A percentile compares a stretch with the other conserved stretches of the same genome.
Evolutionary conservation across 2,329 filamentous ascomycete species (phyloP).

Genomic region (Claviceps humidiphila): DNA sequence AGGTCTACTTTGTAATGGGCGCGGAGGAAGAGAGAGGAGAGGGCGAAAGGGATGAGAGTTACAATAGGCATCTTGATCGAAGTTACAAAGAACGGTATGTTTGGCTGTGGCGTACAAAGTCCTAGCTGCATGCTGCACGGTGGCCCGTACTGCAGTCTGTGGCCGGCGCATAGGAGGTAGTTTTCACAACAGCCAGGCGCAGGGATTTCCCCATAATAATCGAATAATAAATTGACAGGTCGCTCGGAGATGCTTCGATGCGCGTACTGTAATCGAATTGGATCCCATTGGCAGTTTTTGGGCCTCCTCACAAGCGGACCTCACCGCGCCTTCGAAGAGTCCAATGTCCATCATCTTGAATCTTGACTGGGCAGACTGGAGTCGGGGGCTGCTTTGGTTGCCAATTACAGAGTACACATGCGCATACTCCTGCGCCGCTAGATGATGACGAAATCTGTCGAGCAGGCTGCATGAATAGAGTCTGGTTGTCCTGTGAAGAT

Average conservation of each 20-base stretch:
- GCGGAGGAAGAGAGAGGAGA: neutral
- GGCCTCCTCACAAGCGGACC: neutral
- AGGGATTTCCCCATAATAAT: neutral
- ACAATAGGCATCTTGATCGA: neutral
- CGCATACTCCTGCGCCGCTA: conserved; percentile 10
- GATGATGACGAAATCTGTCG: conserved; percentile 19
- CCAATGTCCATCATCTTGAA: no score
- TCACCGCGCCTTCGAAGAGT: neutral
- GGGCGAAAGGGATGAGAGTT: neutral
- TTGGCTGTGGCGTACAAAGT: conserved; percentile 2
- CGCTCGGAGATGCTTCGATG: neutral
- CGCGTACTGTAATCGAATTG: neutral
- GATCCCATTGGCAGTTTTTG: neutral
- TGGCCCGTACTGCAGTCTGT: neutral
- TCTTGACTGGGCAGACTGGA: neutral
- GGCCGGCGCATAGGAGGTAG: conserved; percentile 1
- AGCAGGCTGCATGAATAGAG: no score
- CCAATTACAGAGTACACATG: neutral
- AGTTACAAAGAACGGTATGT: neutral
- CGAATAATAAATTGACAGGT: neutral
- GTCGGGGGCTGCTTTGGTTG: conserved; percentile 2
- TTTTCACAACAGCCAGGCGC: neutral
- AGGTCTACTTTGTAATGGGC: no score
- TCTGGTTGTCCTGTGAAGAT: conserved; percentile 19
- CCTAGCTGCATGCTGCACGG: conserved; percentile 2